Evolutionary conservation across 352 stramenopile genomes (phyloP).

Genomic region (Globisporangium irregulare): DNA sequence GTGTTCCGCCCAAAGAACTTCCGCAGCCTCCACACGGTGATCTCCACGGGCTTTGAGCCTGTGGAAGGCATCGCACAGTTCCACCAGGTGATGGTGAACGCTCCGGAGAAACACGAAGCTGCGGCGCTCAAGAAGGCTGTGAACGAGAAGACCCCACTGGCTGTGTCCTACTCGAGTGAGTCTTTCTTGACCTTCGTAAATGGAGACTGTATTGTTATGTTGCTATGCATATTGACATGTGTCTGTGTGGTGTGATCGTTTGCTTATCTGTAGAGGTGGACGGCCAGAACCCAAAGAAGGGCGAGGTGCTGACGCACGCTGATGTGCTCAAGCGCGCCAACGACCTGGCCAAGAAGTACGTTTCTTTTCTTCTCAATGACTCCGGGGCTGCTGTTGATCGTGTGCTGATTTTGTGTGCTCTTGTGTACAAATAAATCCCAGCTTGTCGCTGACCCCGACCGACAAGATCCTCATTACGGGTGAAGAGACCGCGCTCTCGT

Average conservation of each 20-base stretch:
- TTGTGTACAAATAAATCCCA: slow-evolving; percentile 17
- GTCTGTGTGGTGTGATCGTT: slow-evolving; percentile 10
- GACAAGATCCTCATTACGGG: slow-evolving; percentile 86
- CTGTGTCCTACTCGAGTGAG: slow-evolving; percentile 78
- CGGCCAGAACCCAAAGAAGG: slow-evolving; percentile 80
- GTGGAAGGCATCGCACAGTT: slow-evolving; percentile 78
- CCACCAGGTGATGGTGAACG: slow-evolving; percentile 79
- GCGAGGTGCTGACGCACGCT: slow-evolving; percentile 71
- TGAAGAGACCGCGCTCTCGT: slow-evolving; percentile 58
- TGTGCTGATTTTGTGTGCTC: not conserved
- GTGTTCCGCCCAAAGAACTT: slow-evolving; percentile 82
- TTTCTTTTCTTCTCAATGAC: not conserved
- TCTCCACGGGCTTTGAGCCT: slow-evolving; percentile 74
- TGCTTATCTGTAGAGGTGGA: slow-evolving; percentile 44
- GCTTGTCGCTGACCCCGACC: slow-evolving; percentile 59
- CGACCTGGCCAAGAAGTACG: slow-evolving; percentile 70
- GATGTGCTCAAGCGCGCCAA: slow-evolving; percentile 74
- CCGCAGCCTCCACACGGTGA: slow-evolving; percentile 79
- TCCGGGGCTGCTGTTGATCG: not conserved
- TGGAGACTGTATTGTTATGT: not conserved
- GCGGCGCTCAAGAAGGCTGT: slow-evolving; percentile 58
- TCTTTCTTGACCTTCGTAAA: slow-evolving; percentile 7
- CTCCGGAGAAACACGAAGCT: slow-evolving; percentile 60
- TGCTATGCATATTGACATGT: slow-evolving; percentile 11
- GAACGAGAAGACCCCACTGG: slow-evolving; percentile 68